Conservation (phyloP, 257 asterid species). For the Perilla frutescens region DNA sequence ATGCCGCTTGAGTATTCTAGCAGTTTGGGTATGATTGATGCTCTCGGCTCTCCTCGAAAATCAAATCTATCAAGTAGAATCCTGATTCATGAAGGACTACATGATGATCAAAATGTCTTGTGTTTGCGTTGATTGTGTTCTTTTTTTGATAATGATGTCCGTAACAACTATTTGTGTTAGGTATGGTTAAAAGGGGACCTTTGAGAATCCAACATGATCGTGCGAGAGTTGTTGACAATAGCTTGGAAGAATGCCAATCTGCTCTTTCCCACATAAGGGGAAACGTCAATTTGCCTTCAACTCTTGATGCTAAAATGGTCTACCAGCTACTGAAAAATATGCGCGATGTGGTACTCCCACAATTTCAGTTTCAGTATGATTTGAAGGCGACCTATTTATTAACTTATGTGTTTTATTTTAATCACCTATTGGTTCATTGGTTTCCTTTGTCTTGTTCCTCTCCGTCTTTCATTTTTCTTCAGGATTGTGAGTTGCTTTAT, state of each 20-base stretch:
- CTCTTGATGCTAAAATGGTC: slow-evolving; percentile 65
- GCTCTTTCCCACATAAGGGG: slow-evolving; percentile 66
- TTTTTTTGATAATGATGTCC: slow-evolving; percentile 18
- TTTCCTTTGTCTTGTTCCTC: slow-evolving; percentile 19
- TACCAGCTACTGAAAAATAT: slow-evolving; percentile 70
- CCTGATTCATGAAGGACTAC: background rate
- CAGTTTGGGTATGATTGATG: too few relatives aligned
- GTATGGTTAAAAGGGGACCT: slow-evolving; percentile 75
- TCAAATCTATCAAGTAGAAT: background rate
- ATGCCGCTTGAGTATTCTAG: too few relatives aligned
- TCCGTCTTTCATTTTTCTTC: slow-evolving; percentile 32
- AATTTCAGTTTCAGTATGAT: slow-evolving; percentile 27
- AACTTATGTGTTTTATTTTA: slow-evolving; percentile 5
- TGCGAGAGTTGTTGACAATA: slow-evolving; percentile 41
- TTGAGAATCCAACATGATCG: slow-evolving; percentile 70
- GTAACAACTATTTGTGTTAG: slow-evolving; percentile 47
- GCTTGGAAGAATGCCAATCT: slow-evolving; percentile 50
- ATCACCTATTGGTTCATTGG: slow-evolving; percentile 9
- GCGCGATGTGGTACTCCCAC: slow-evolving; percentile 69
- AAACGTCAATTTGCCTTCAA: slow-evolving; percentile 46
- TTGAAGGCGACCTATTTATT: slow-evolving; percentile 13
- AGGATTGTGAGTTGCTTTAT: slow-evolving; percentile 96
- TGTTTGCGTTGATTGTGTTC: background rate
- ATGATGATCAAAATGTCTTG: background rate
- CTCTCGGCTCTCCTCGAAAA: too few relatives aligned